phyloP scores from a whole-genome alignment of 1,284 basidiomycete species.

The Somion occarium region DNA sequence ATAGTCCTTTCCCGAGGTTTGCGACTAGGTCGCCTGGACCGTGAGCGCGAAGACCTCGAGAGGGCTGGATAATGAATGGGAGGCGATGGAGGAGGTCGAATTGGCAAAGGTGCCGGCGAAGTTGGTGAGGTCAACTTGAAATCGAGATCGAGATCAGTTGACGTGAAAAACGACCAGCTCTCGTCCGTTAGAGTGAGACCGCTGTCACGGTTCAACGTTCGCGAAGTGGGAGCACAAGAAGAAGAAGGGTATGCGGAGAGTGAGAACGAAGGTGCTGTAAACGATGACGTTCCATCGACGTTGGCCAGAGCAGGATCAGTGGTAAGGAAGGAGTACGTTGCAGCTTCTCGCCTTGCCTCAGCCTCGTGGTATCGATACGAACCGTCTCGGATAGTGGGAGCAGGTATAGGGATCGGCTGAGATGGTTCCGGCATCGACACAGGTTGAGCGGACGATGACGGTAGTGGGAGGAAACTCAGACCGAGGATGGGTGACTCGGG shows the following conservation, averaged over 20 bases:
- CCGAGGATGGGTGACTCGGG: conserved; percentile 6
- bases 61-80: neutral
- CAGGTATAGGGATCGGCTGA: conserved; percentile 6
- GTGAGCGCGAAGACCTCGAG: conserved; percentile 1
- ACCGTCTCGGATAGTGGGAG: neutral
- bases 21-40: conserved; percentile 3
- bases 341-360: neutral
- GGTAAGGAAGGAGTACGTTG: conserved; percentile 2
- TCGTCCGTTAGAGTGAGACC: neutral
- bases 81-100: conserved; percentile 8
- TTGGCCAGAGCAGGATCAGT: neutral
- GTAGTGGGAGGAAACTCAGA: conserved; percentile 3
- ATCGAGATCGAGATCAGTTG: neutral
- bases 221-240: neutral
- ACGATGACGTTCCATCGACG: neutral
- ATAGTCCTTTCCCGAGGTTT: neutral
- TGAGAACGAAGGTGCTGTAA: conserved; percentile 7
- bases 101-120: conserved; percentile 7
- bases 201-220: neutral
- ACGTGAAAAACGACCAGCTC: neutral
- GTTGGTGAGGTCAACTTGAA: neutral
- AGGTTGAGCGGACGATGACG: neutral
- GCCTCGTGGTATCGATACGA: neutral
- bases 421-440: neutral
- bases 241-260: conserved; percentile 8